Base-by-base conservation (phyloP, 2,329 filamentous ascomycete species). In the Sporothrix inflata region DNA sequence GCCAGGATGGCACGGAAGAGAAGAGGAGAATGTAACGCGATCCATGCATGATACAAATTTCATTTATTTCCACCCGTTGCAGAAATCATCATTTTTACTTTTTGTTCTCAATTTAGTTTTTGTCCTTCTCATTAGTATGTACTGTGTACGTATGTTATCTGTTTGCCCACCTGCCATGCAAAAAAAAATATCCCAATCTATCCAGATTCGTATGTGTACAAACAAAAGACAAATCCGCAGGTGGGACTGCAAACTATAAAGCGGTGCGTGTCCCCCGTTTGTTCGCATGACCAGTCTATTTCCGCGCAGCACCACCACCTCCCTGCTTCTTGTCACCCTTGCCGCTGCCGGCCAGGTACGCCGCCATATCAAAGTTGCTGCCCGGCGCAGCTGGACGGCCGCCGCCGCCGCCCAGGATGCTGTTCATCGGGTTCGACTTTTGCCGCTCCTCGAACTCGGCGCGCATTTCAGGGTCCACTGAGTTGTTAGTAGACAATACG, bases 381-480 rank as follows among this genome's bases (percentile, higher is more conserved):
- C 88, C 82, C 1, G 86, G 83, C 12, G 74, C 75, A 16, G 77
- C 76, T 71, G 78, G 76, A 16, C 78, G 79, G 42, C 76, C 76
- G 9, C 81, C 83, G 73, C 82, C 83, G 74, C 80, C 84, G 57
- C 83, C 80, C 71, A 89, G 84, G 77, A 89, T 77, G 79, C 88
- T 85, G 74, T 85, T 86, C 76, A 94, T 84, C 1, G 92, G 89
- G 76, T 89, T 90, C 75, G 89, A 88, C 83, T 94, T 94, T 81
- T 96, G 94, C 78, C 94, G 91, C 78, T 94, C 92, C 80, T 98
- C 94, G 79, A 96, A 97, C 80, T 98, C 96, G 77, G 93, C 93
- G 77, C 91, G 91, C 83, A 93, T 92, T 82, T 99, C 96, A n/a
- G 94, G 94, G 80, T 98, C 96, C 94, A 99, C 94, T 98, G 61